These are phyloP conservation scores for Crithidia bombi DNA, from an alignment of 208 protist species.

Conservation along the genomic window DNA sequence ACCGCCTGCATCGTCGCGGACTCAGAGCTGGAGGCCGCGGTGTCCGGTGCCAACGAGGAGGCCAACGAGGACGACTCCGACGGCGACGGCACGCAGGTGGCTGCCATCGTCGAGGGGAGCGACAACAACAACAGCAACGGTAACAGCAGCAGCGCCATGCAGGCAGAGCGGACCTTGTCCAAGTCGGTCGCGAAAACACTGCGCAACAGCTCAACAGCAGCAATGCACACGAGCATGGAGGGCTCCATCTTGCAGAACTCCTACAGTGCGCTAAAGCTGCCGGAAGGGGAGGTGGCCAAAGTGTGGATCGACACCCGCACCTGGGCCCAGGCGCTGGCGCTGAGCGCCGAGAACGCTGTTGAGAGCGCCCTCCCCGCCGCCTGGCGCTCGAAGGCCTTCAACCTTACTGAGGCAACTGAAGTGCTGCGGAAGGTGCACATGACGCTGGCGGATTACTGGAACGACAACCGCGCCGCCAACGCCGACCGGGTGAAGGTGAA, in stretches of 20 bases:
- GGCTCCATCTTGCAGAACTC: constrained; percentile 57
- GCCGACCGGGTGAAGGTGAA: constrained; percentile 77
- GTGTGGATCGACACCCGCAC: constrained; percentile 76
- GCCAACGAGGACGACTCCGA: constrained; percentile 16
- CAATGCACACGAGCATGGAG: constrained; percentile 25
- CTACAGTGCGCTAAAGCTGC: constrained; percentile 44
- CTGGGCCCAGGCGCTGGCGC: constrained; percentile 76
- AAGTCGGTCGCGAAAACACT: neutral
- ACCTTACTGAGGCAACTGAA: constrained; percentile 68
- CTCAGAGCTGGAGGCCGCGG: constrained; percentile 1
- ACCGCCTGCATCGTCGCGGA: constrained; percentile 17
- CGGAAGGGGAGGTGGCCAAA: constrained; percentile 60
- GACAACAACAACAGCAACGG: neutral
- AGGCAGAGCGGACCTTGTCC: neutral
- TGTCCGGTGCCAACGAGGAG: constrained; percentile 1
- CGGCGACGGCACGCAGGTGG: neutral
- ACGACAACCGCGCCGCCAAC: constrained; percentile 37
- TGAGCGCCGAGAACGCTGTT: constrained; percentile 57
- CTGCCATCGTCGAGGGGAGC: neutral
- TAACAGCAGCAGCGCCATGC: neutral
- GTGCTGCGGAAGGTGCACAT: constrained; percentile 75
- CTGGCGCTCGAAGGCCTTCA: constrained; percentile 87
- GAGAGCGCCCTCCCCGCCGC: constrained; percentile 76
- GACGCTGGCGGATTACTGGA: constrained; percentile 73
- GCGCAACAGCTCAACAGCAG: neutral